Evolutionary conservation across 2,329 filamentous ascomycete genomes (phyloP).

Genomic region (Cyanodermella asteris): DNA sequence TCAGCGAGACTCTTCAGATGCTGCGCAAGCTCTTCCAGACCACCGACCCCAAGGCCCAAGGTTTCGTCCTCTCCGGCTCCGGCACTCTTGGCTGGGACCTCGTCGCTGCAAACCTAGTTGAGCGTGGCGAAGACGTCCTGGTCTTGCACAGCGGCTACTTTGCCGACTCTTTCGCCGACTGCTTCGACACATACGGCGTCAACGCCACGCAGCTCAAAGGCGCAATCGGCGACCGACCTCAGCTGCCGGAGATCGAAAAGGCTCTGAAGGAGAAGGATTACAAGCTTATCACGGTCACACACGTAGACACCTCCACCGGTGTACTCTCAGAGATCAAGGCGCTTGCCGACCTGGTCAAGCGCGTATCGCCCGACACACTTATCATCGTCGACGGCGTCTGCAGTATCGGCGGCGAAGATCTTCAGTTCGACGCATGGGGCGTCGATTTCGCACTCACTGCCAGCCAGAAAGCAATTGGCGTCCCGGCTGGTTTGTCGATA

Average conservation of each 20-base stretch:
- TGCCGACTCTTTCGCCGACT: conserved; percentile 82
- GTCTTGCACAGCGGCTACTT: conserved; percentile 96
- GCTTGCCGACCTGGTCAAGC: conserved; percentile 60
- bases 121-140: conserved; percentile 72
- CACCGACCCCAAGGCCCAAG: conserved; percentile 58
- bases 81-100: conserved; percentile 95
- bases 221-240: conserved; percentile 67
- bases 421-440: conserved; percentile 86
- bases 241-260: conserved; percentile 69
- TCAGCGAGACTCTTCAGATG: conserved; percentile 73
- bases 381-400: conserved; percentile 91
- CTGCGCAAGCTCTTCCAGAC: conserved; percentile 90
- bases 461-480: conserved; percentile 90
- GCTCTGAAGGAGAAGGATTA: conserved; percentile 78
- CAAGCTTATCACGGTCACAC: conserved; percentile 85
- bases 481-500: conserved; percentile 82
- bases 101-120: conserved; percentile 78
- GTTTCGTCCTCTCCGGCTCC: conserved; percentile 82
- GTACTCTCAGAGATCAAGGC: conserved; percentile 79
- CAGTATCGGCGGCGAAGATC: conserved; percentile 89
- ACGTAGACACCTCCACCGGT: conserved; percentile 93
- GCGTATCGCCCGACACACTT: conserved; percentile 75
- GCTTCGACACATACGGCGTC: conserved; percentile 74
- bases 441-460: conserved; percentile 85
- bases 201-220: conserved; percentile 78